These are phyloP conservation scores for Exophiala mesophila DNA, from an alignment of 2,329 filamentous ascomycete species.

Conservation along the genomic window DNA sequence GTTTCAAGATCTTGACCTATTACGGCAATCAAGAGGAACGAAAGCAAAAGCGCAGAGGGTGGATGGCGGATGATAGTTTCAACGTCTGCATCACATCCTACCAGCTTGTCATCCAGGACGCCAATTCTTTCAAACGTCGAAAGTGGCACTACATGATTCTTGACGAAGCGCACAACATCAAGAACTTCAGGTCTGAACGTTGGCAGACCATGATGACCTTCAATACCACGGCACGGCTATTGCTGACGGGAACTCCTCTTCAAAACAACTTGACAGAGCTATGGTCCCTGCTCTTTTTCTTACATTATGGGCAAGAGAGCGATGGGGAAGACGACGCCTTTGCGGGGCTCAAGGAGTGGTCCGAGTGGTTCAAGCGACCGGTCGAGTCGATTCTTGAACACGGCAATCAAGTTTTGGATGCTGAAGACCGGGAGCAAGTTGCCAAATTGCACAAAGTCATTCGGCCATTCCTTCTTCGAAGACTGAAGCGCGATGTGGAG, in stretches of 20 bases:
- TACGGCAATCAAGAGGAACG: constrained; percentile 93
- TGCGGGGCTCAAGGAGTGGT: constrained; percentile 91
- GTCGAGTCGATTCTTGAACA: constrained; percentile 96
- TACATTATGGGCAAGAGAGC: constrained; percentile 76
- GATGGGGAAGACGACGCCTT: constrained; percentile 82
- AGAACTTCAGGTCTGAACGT: constrained; percentile 95
- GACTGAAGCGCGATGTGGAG: constrained; percentile 93
- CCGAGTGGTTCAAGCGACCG: constrained; percentile 90
- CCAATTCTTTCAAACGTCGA: constrained; percentile 85
- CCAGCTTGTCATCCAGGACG: constrained; percentile 89
- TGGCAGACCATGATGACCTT: constrained; percentile 96
- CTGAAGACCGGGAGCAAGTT: constrained; percentile 87
- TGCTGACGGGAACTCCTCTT: constrained; percentile 89
- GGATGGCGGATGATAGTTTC: constrained; percentile 90
- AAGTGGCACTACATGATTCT: constrained; percentile 98
- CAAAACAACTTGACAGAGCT: constrained; percentile 96
- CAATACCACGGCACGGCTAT: constrained; percentile 78
- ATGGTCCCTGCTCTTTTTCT: constrained; percentile 93
- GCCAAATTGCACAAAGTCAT: constrained; percentile 90
- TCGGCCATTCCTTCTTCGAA: constrained; percentile 81
- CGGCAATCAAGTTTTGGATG: constrained; percentile 87
- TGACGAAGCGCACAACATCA: constrained; percentile 98
- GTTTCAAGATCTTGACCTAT: constrained; percentile 96
- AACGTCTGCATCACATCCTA: constrained; percentile 98
- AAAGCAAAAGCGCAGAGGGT: constrained; percentile 82